Evolutionary conservation across 1,284 basidiomycete species (phyloP).

Genomic region (Ceratobasidium sp.): DNA sequence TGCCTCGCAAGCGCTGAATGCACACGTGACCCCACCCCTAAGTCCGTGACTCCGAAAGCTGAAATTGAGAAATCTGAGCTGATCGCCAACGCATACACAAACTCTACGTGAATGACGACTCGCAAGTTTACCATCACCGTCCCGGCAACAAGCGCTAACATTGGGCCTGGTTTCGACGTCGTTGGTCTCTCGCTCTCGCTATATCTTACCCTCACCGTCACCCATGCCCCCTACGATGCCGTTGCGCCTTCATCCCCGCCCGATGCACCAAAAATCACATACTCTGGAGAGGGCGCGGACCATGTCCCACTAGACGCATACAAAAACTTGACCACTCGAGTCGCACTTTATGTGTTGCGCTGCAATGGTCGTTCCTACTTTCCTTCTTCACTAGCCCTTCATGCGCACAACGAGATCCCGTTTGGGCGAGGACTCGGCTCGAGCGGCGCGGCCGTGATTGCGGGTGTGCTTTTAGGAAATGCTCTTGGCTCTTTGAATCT

Average conservation of each 20-base stretch:
- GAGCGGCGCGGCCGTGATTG: conserved; percentile 97
- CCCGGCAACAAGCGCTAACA: conserved; percentile 97
- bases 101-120: not conserved
- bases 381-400: conserved; percentile 74
- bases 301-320: conserved; percentile 95
- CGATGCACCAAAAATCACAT: conserved; percentile 69
- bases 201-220: conserved; percentile 79
- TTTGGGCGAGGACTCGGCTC: conserved; percentile 98
- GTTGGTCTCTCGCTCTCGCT: conserved; percentile 95
- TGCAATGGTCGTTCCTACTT: conserved; percentile 79
- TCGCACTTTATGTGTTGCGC: conserved; percentile 95
- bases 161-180: conserved; percentile 98
- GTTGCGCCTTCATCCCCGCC: conserved; percentile 37
- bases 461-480: conserved; percentile 90
- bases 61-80: conserved; percentile 7
- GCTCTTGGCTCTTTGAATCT: conserved; percentile 79
- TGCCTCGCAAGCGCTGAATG: not conserved
- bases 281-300: conserved; percentile 86
- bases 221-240: conserved; percentile 47
- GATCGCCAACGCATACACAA: conserved; percentile 34
- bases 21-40: conserved; percentile 1
- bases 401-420: conserved; percentile 92
- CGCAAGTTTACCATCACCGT: conserved; percentile 70
- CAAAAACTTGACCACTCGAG: conserved; percentile 97
- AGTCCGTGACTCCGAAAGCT: conserved; percentile 17